phyloP scores from a whole-genome alignment of 148 eudicot genomes.

The Nepenthes gracilis region DNA sequence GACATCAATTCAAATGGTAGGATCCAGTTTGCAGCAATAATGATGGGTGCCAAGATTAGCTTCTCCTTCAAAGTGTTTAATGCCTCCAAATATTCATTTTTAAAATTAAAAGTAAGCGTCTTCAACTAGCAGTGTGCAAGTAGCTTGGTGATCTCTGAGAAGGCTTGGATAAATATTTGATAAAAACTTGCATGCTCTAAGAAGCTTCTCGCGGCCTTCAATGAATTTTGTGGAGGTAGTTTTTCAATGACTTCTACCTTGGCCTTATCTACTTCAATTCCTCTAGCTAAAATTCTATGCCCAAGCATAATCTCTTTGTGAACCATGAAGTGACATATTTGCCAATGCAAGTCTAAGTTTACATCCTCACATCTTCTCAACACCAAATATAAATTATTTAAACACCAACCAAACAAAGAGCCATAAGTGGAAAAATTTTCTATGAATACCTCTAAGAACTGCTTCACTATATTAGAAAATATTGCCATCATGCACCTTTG shows the following conservation, averaged over 20 bases:
- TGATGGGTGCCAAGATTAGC: background rate
- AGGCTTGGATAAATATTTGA: background rate
- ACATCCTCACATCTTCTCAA: background rate
- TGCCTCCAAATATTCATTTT: background rate
- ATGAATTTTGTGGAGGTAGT: background rate
- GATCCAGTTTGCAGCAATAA: background rate
- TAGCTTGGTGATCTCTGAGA: background rate
- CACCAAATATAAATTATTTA: background rate
- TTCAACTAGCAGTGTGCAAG: background rate
- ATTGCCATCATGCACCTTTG: constrained; percentile 1
- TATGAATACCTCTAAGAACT: background rate
- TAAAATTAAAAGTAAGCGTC: background rate
- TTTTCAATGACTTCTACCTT: background rate
- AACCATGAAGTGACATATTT: background rate
- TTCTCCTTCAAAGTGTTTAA: background rate
- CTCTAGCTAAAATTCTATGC: background rate
- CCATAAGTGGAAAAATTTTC: background rate
- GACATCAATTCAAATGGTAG: background rate
- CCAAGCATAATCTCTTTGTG: background rate
- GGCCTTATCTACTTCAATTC: background rate
- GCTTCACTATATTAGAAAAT: background rate
- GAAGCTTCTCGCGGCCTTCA: background rate
- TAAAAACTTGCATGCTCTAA: constrained; percentile 1
- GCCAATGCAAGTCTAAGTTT: background rate
- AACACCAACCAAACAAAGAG: background rate